Evolutionary conservation across 2,329 filamentous ascomycete species (phyloP).

Genomic region (Capronia coronata): DNA sequence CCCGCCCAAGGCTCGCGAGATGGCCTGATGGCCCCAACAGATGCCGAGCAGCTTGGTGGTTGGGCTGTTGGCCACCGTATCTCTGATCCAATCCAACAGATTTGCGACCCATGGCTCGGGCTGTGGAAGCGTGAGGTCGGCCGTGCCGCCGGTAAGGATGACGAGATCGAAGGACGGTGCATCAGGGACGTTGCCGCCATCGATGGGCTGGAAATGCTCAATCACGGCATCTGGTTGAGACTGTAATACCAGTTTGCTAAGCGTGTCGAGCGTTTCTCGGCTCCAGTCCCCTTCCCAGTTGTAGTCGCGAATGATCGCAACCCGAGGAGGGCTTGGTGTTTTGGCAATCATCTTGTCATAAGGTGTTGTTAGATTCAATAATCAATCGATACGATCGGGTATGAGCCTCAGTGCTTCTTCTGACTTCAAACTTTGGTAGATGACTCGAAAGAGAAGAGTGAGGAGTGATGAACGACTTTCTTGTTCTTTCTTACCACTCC

Average conservation of each 20-base stretch:
- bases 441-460: too few species aligned
- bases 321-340: slow-evolving; percentile 1
- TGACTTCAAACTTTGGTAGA: too few species aligned
- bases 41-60: slow-evolving; percentile 35
- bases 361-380: too few species aligned
- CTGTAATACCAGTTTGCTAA: not conserved
- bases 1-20: slow-evolving; percentile 30
- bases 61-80: slow-evolving; percentile 30
- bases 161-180: slow-evolving; percentile 6
- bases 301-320: slow-evolving; percentile 10
- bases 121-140: slow-evolving; percentile 5
- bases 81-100: slow-evolving; percentile 38
- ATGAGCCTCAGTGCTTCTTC: too few species aligned
- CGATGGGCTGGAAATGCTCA: slow-evolving; percentile 7
- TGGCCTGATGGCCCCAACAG: slow-evolving; percentile 45
- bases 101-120: slow-evolving; percentile 41
- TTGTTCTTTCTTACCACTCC: too few species aligned
- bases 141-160: slow-evolving; percentile 10
- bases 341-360: slow-evolving; percentile 5
- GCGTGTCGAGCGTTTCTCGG: slow-evolving; percentile 9
- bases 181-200: slow-evolving; percentile 8
- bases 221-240: slow-evolving; percentile 1
- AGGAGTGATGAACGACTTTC: too few species aligned
- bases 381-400: too few species aligned
- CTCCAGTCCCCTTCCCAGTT: not conserved